Base-by-base conservation (phyloP, 1,284 basidiomycete genomes). In the Papiliotrema flavescens region DNA sequence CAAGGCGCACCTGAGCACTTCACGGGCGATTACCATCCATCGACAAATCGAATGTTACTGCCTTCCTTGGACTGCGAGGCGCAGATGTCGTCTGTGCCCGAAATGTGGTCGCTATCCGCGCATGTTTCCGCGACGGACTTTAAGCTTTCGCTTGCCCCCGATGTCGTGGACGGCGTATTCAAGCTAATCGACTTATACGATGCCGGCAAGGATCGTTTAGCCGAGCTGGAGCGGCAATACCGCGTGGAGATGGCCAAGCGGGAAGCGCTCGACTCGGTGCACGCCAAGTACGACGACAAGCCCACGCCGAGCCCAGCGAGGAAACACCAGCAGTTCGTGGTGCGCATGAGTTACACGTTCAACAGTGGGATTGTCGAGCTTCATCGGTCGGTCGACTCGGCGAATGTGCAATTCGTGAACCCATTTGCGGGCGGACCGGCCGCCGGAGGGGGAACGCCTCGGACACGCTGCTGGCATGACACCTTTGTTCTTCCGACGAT, bases 121-220 rank as follows among this genome's bases (percentile, higher is more conserved):
- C 80, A 81, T 49, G 89, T 88, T 3, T 82, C 82, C 47, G 88
- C 95, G 55, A 89, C 85, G 60, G 92, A 92, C 24, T 94, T 95
- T 73, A 81, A 90, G 51, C 79, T 95, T 35, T 86, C 91, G 59
- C 79, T 96, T 17, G 89, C 93, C 64, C 87, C 91, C 0, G 82
- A 83, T 24, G 86, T 95, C 50, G 84, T 89, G 2, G 84, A 86
- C 59, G 88, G 85, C 62, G 77, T 91, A 5, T 90, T 87, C 70
- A 85, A 88, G 24, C 77, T 95, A 15, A 80, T 90, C 37, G 89
- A 92, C 60, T 88, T 95, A 26, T 95, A 93, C 75, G 83, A 83
- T 47, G 83, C 84, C 67, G 91, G 92, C 19, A 87, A 86, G 74
- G 85, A 86, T 54, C 82, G 88, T 3, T 82, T 95, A 46, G 83